Conservation (phyloP, 106 monocot species). For the Phalaenopsis equestris region DNA sequence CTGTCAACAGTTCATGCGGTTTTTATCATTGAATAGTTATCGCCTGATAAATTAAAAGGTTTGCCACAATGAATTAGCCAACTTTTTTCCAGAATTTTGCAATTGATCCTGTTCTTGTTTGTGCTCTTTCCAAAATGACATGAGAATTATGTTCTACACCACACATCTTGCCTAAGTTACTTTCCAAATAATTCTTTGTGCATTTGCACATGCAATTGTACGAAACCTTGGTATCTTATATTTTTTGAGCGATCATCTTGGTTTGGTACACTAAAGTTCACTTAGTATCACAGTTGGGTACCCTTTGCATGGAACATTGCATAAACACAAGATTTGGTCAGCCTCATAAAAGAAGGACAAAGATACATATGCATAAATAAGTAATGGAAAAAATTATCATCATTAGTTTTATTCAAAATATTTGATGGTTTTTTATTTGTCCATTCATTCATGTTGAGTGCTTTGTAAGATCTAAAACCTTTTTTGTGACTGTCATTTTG, state of each 20-base stretch:
- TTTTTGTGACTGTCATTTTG: no score
- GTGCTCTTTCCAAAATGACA: neutral
- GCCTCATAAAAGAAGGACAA: neutral
- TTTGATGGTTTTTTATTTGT: neutral
- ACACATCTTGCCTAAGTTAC: neutral
- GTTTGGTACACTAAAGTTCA: neutral
- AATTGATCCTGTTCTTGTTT: neutral
- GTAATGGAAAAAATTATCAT: neutral
- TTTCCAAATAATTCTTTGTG: neutral
- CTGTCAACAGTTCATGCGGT: neutral
- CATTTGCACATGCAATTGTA: neutral
- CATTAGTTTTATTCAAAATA: neutral
- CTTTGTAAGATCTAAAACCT: no score
- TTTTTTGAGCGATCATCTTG: neutral
- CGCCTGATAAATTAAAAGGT: neutral
- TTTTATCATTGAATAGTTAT: neutral
- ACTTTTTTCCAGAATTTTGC: neutral
- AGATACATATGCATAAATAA: neutral
- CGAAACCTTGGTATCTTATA: neutral
- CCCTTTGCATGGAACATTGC: neutral
- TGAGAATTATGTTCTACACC: neutral
- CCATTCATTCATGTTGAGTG: neutral
- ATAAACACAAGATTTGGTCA: neutral
- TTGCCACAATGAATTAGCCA: neutral
- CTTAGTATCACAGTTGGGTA: neutral